A percentile compares a stretch with the other conserved stretches of the same genome.
These are phyloP conservation scores for Colletotrichum horii DNA, from an alignment of 2,329 filamentous ascomycete species.

Conservation along the genomic window DNA sequence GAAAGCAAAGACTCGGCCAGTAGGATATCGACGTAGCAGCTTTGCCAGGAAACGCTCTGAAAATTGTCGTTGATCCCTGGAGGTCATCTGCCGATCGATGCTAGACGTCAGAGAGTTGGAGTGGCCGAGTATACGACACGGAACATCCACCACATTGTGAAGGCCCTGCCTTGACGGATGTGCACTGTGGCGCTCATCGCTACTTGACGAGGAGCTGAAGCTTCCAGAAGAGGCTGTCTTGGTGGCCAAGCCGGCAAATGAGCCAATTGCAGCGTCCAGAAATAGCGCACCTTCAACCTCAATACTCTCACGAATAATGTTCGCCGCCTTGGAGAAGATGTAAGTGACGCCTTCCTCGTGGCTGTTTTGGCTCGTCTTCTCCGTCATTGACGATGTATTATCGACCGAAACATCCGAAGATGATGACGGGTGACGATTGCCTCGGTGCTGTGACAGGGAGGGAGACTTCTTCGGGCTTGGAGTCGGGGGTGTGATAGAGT, in stretches of 20 bases:
- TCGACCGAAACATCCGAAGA: not conserved
- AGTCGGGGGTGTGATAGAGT: not conserved
- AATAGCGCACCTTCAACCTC: conserved; percentile 29
- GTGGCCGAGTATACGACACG: conserved; percentile 41
- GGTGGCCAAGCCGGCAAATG: conserved; percentile 29
- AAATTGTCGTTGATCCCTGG: conserved; percentile 27
- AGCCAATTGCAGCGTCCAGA: conserved; percentile 25
- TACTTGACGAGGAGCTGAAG: conserved; percentile 17
- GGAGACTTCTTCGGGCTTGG: not conserved
- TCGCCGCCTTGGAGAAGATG: conserved; percentile 49
- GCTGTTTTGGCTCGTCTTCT: accelerated
- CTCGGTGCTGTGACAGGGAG: not conserved
- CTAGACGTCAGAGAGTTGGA: conserved; percentile 38
- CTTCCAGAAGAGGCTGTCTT: not conserved
- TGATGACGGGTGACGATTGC: not conserved
- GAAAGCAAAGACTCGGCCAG: conserved; percentile 52
- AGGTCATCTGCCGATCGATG: conserved; percentile 30
- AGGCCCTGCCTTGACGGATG: not conserved
- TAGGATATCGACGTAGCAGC: conserved; percentile 48
- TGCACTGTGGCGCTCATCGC: conserved; percentile 22
- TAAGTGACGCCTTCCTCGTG: conserved; percentile 17
- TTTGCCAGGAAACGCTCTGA: conserved; percentile 43
- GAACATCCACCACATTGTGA: not conserved
- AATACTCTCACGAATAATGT: conserved; percentile 45
- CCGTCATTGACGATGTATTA: conserved; percentile 28